Evolutionary conservation across 257 asterid genomes (phyloP).

Genomic region (Gardenia jasminoides): DNA sequence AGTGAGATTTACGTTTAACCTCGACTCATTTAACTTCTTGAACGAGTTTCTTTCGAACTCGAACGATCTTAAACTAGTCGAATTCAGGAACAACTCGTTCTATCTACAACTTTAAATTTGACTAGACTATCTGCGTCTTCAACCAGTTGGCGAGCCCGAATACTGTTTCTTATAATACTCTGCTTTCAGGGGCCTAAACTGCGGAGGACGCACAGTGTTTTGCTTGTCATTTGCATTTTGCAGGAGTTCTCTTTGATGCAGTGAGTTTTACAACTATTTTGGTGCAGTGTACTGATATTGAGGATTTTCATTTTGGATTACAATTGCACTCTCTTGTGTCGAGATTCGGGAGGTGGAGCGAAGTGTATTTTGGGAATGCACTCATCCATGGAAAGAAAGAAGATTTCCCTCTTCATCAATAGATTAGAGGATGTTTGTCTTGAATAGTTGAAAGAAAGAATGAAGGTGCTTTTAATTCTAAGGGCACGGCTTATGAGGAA

Average conservation of each 20-base stretch:
- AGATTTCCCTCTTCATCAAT: too few relatives aligned
- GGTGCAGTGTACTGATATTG: constrained; percentile 58
- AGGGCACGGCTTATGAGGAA: too few relatives aligned
- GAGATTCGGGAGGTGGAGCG: constrained; percentile 53
- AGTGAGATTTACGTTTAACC: too few relatives aligned
- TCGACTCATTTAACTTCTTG: too few relatives aligned
- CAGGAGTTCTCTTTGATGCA: constrained; percentile 61
- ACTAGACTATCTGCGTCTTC: constrained; percentile 50
- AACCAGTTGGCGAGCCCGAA: constrained; percentile 53
- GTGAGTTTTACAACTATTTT: constrained; percentile 64
- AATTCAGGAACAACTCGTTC: too few relatives aligned
- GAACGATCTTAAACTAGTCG: too few relatives aligned
- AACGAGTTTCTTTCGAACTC: too few relatives aligned
- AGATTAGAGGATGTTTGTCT: too few relatives aligned
- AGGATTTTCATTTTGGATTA: constrained; percentile 52
- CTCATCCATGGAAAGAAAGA: too few relatives aligned
- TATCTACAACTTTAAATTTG: too few relatives aligned
- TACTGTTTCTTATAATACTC: constrained; percentile 71
- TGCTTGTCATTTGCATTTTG: constrained; percentile 51
- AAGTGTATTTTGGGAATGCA: constrained; percentile 69
- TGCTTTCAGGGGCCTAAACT: constrained; percentile 69
- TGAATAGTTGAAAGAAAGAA: too few relatives aligned
- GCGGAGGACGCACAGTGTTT: constrained; percentile 54
- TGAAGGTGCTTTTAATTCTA: too few relatives aligned
- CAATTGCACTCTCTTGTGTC: constrained; percentile 57